Evolutionary conservation across 2,329 filamentous ascomycete genomes (phyloP).

Genomic region (Penicillium psychrosexuale): DNA sequence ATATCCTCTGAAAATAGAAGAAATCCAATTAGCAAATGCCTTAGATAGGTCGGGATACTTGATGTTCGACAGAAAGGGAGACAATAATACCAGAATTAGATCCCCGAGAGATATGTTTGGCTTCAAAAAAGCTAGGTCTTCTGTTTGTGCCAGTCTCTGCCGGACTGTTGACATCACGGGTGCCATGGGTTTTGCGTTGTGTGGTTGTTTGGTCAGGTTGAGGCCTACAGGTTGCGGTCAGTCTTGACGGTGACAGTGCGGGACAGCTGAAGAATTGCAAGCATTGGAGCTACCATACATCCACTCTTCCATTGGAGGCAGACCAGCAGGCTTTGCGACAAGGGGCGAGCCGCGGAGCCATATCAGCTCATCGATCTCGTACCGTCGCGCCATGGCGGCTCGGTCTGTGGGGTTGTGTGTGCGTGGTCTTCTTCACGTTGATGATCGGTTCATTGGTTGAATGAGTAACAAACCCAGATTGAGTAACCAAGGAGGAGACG

Average conservation of each 20-base stretch:
- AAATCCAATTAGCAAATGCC: conserved; percentile 14
- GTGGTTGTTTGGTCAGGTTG: conserved; percentile 40
- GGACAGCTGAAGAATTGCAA: conserved; percentile 8
- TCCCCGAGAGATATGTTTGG: conserved; percentile 47
- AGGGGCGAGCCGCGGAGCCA: conserved; percentile 76
- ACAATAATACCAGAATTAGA: conserved; percentile 47
- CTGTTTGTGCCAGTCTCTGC: conserved; percentile 33
- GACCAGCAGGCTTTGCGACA: conserved; percentile 71
- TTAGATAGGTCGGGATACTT: not conserved
- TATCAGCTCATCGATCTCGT: conserved; percentile 73
- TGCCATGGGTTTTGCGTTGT: conserved; percentile 38
- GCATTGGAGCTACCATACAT: conserved; percentile 60
- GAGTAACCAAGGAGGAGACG: conserved; percentile 1
- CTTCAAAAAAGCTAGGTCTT: conserved; percentile 44
- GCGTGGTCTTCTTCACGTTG: conserved; percentile 25
- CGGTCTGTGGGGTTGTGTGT: conserved; percentile 23
- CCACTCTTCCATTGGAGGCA: conserved; percentile 89
- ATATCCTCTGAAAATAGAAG: conserved; percentile 64
- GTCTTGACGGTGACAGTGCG: conserved; percentile 14
- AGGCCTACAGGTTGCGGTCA: conserved; percentile 34
- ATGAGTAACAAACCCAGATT: conserved; percentile 3
- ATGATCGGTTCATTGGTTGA: conserved; percentile 32
- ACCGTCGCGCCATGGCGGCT: conserved; percentile 54
- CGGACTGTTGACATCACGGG: conserved; percentile 36
- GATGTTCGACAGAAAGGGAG: conserved; percentile 9